These are phyloP conservation scores for Candida wancherniae DNA, from an alignment of 805 yeast genomes.

Conservation along the genomic window DNA sequence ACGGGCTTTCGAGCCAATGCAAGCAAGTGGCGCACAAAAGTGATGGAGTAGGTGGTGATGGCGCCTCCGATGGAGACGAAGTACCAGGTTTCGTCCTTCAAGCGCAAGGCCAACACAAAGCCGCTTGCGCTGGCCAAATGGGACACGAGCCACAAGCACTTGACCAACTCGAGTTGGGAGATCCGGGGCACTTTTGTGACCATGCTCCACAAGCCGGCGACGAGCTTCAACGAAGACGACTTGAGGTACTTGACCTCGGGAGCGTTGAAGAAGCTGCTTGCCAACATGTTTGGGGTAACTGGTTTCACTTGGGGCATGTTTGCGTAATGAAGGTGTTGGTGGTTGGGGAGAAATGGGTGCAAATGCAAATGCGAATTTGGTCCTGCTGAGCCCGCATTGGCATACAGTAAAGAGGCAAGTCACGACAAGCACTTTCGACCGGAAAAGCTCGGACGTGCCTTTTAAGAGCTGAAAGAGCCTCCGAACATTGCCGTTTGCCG, in stretches of 20 bases:
- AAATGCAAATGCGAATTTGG: too few relatives aligned
- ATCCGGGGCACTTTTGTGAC: constrained; percentile 6
- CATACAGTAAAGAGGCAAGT: too few relatives aligned
- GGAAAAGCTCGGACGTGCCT: too few relatives aligned
- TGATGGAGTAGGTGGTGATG: constrained; percentile 11
- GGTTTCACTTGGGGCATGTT: constrained; percentile 14
- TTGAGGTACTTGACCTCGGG: constrained; percentile 9
- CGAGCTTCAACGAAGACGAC: constrained; percentile 1
- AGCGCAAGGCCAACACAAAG: constrained; percentile 6
- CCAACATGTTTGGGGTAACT: constrained; percentile 12
- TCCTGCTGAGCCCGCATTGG: too few relatives aligned
- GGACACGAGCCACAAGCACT: constrained; percentile 10
- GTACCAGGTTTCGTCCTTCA: constrained; percentile 6
- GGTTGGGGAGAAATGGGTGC: too few relatives aligned
- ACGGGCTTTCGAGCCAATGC: constrained; percentile 3
- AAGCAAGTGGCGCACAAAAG: constrained; percentile 10
- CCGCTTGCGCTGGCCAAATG: constrained; percentile 13
- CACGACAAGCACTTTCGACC: too few relatives aligned
- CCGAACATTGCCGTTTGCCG: too few relatives aligned
- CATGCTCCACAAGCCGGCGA: constrained; percentile 1
- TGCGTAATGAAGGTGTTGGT: too few relatives aligned
- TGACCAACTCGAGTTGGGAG: constrained; percentile 8
- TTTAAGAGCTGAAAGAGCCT: too few relatives aligned
- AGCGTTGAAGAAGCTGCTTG: constrained; percentile 7
- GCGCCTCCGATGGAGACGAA: constrained; percentile 13